phyloP scores from a whole-genome alignment of 73 alveolate genomes.

The Symbiodinium pilosum region DNA sequence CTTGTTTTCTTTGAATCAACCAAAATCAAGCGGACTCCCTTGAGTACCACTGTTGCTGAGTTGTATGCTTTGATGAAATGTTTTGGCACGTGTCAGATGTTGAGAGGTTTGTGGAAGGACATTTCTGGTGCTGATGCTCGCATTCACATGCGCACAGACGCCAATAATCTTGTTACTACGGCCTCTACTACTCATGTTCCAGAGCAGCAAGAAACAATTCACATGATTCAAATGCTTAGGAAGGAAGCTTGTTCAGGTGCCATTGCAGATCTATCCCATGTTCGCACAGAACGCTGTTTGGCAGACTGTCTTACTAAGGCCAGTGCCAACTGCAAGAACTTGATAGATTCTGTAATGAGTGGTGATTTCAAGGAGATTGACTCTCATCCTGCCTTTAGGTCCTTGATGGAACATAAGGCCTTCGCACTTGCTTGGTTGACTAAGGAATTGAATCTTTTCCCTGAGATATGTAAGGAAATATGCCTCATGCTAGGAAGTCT shows the following conservation, averaged over 20 bases:
- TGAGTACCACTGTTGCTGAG: conserved; percentile 14
- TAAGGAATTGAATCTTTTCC: too few species aligned
- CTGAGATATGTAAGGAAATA: too few species aligned
- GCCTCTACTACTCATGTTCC: background rate
- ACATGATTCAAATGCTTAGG: background rate
- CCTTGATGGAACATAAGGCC: background rate
- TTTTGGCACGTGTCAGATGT: background rate
- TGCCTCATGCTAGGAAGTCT: too few species aligned
- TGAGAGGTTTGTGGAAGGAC: background rate
- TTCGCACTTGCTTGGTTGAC: background rate
- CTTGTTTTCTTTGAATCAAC: background rate
- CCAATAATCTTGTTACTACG: background rate
- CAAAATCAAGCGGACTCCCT: background rate
- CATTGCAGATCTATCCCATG: background rate
- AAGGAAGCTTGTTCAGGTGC: background rate
- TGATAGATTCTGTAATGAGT: background rate
- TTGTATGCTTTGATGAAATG: conserved; percentile 19
- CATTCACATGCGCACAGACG: background rate
- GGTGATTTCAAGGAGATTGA: background rate
- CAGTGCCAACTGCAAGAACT: background rate
- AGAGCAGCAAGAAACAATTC: conserved; percentile 19
- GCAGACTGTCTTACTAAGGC: conserved; percentile 7
- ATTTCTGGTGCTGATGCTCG: background rate
- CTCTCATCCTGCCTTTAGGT: background rate
- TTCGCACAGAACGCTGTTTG: background rate